These are phyloP conservation scores for Pichia cabralensis DNA, from an alignment of 805 yeast genomes.

Conservation along the genomic window DNA sequence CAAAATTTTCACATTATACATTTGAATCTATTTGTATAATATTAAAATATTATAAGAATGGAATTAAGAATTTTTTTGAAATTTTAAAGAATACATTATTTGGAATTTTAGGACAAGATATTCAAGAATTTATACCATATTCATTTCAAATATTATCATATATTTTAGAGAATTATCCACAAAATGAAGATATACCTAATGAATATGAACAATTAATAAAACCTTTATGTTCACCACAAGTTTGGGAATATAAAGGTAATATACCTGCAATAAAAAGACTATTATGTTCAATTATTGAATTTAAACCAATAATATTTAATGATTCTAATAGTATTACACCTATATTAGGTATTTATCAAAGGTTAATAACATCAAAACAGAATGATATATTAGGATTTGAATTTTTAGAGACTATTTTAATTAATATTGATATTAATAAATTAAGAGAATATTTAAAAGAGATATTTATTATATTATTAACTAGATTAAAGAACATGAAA, in stretches of 20 bases:
- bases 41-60: constrained; percentile 37
- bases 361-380: constrained; percentile 72
- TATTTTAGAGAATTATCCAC: constrained; percentile 54
- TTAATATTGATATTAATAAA: constrained; percentile 39
- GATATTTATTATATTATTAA: constrained; percentile 65
- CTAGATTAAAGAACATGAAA: constrained; percentile 69
- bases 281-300: constrained; percentile 53
- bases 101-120: constrained; percentile 64
- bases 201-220: constrained; percentile 56
- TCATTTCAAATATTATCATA: constrained; percentile 83
- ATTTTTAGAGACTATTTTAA: constrained; percentile 58
- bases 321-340: constrained; percentile 47
- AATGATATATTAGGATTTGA: constrained; percentile 84
- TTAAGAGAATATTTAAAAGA: constrained; percentile 53
- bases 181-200: constrained; percentile 43
- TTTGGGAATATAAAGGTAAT: constrained; percentile 91
- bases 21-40: constrained; percentile 83
- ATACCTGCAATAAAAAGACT: constrained; percentile 87
- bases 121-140: constrained; percentile 91
- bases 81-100: constrained; percentile 59
- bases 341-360: constrained; percentile 92
- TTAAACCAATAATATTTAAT: constrained; percentile 33
- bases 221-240: constrained; percentile 80
- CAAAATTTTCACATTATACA: constrained; percentile 80
- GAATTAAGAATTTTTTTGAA: constrained; percentile 34